These are phyloP conservation scores for Ogataea nonfermentans DNA, from an alignment of 805 yeast genomes.

Conservation along the genomic window DNA sequence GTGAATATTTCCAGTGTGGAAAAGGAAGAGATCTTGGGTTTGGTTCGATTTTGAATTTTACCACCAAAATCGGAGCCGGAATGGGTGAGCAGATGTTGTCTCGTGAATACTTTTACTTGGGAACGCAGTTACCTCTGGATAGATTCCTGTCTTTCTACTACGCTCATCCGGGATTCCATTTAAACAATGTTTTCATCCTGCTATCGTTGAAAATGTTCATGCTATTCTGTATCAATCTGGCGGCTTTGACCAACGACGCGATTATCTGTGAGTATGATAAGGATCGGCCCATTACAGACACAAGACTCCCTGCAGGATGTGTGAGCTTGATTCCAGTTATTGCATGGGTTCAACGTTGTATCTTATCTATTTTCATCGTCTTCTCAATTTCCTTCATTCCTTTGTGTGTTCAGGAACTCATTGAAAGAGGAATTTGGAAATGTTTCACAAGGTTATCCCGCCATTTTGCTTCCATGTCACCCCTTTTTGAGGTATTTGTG, in stretches of 20 bases:
- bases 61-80: slow-evolving; percentile 84
- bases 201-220: slow-evolving; percentile 64
- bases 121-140: slow-evolving; percentile 74
- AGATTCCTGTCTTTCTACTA: slow-evolving; percentile 77
- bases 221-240: slow-evolving; percentile 57
- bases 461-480: slow-evolving; percentile 70
- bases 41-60: slow-evolving; percentile 77
- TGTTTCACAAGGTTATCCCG: slow-evolving; percentile 61
- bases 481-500: slow-evolving; percentile 76
- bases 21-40: slow-evolving; percentile 85
- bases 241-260: slow-evolving; percentile 60
- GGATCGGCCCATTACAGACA: slow-evolving; percentile 58
- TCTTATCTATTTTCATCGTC: slow-evolving; percentile 70
- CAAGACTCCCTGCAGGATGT: slow-evolving; percentile 67
- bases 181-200: slow-evolving; percentile 73
- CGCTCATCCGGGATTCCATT: slow-evolving; percentile 85
- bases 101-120: slow-evolving; percentile 75
- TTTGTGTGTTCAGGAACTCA: slow-evolving; percentile 70
- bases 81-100: slow-evolving; percentile 89
- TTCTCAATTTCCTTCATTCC: slow-evolving; percentile 76
- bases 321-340: slow-evolving; percentile 66
- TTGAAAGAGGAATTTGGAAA: slow-evolving; percentile 72
- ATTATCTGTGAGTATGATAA: slow-evolving; percentile 60
- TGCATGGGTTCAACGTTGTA: slow-evolving; percentile 71
- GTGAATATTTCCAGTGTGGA: slow-evolving; percentile 83